Evolutionary conservation across 2,329 filamentous ascomycete genomes (phyloP).

Genomic region (Fusarium virguliforme): DNA sequence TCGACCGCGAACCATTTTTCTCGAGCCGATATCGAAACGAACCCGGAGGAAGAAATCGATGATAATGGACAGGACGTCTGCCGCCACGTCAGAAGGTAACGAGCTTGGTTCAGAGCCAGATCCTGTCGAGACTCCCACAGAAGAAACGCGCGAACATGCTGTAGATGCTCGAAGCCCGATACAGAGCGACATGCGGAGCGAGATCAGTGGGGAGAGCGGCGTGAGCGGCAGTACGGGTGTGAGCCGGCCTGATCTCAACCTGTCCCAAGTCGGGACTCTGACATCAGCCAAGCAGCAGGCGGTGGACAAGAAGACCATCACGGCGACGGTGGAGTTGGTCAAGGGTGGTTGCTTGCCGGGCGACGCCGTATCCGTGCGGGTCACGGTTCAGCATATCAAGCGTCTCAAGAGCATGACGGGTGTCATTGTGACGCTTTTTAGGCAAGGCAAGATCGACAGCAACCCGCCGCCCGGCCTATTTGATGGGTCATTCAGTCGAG

Average conservation of each 20-base stretch:
- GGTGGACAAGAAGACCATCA: slow-evolving; percentile 84
- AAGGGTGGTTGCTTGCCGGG: slow-evolving; percentile 89
- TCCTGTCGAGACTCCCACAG: slow-evolving; percentile 60
- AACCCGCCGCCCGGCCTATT: slow-evolving; percentile 70
- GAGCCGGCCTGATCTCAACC: slow-evolving; percentile 65
- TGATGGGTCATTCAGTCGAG: slow-evolving; percentile 69
- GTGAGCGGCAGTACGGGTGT: slow-evolving; percentile 77
- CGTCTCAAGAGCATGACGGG: slow-evolving; percentile 92
- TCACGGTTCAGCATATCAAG: slow-evolving; percentile 90
- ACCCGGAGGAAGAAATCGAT: slow-evolving; percentile 74
- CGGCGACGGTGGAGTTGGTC: slow-evolving; percentile 85
- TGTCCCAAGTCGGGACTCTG: slow-evolving; percentile 54
- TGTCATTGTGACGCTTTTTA: slow-evolving; percentile 92
- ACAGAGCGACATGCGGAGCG: slow-evolving; percentile 74
- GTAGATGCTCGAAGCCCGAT: slow-evolving; percentile 61
- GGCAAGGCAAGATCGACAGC: slow-evolving; percentile 92
- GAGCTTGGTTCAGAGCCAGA: slow-evolving; percentile 57
- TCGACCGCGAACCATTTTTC: slow-evolving; percentile 85
- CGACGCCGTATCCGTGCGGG: slow-evolving; percentile 84
- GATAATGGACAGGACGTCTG: slow-evolving; percentile 61
- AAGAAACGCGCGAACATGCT: slow-evolving; percentile 57
- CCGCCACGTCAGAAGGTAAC: slow-evolving; percentile 60
- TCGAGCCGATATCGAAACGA: slow-evolving; percentile 87
- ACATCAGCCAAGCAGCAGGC: slow-evolving; percentile 60
- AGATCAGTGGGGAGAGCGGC: slow-evolving; percentile 79